phyloP scores from a whole-genome alignment of 169 alveolate species.

The Blepharisma undulans region DNA sequence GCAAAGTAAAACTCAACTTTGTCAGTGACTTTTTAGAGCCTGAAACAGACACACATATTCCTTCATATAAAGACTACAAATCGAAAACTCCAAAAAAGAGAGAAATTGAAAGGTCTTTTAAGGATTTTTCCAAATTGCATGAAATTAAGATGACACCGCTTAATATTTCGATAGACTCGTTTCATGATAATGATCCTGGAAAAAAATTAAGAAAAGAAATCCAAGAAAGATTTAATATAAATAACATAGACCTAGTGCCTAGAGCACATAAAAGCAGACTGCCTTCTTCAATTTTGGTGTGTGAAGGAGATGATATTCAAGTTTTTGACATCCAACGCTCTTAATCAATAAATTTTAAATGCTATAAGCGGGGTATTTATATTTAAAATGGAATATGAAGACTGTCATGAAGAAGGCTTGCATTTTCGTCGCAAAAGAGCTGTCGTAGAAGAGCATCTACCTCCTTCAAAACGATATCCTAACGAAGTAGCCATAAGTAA shows the following conservation, averaged over 20 bases:
- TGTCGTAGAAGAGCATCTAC: not conserved
- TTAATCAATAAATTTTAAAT: not conserved
- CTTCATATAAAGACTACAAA: not conserved
- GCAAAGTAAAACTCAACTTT: not conserved
- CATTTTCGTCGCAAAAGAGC: not conserved
- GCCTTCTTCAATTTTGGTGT: not conserved
- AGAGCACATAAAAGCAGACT: not conserved
- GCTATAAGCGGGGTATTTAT: not conserved
- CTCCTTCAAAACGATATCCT: not conserved
- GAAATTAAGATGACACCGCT: not conserved
- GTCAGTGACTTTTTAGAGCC: slow-evolving; percentile 6
- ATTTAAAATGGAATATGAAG: not conserved
- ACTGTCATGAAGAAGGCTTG: not conserved
- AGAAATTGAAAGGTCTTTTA: not conserved
- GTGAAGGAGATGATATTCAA: not conserved
- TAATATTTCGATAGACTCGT: not conserved
- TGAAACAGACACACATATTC: not conserved
- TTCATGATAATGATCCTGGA: not conserved
- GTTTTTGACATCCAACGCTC: not conserved
- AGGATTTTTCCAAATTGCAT: not conserved
- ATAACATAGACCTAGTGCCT: not conserved
- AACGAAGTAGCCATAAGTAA: not conserved
- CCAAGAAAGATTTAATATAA: not conserved
- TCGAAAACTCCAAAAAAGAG: not conserved
- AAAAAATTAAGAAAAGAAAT: not conserved